Evolutionary conservation across 805 yeast species (phyloP), one percentile per base, ranked within the genome.

Genomic region (Barnettozyma wickerhamii): DNA sequence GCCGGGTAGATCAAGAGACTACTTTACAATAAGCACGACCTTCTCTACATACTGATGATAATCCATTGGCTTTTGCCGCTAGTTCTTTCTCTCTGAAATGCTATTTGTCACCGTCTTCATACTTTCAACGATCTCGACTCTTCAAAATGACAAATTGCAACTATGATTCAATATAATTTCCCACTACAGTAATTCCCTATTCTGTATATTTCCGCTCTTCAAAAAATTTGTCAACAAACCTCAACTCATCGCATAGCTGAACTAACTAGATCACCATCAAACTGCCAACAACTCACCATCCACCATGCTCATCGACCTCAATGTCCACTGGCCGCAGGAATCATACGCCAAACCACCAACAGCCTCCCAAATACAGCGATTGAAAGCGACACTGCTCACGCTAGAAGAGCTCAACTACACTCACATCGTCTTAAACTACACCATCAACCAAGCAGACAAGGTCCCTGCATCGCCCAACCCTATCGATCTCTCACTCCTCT

Each of bases 381-480:
- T 84, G 33, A 72, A 72, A 47, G 66, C 71, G 32, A 71, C 76
- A 4, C 58, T 85, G 7, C 57, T 71, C 6, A 77, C 81, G 15
- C 61, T 79, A 17, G 74, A 77, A 47, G 62, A 71, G 19, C 57
- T 84, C 6, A 93, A 91, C 10, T 88, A 88, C 56, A 75, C 84
- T 1, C 84, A 81, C 49, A 69, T 86, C 4, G 97, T 91, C 3
- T 62, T 90, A 37, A 89, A 87, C 59, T 80, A 80, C 52, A 71
- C 70, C 3, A 65, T 79, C 3, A 66, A 60, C 38, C 80, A 78
- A 48, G 58, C 64, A 14, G 66, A 68, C 19, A 79, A 75, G 52
- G 62, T 83, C 17, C 84, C 60, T 12, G 15, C 27, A 12, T 51
- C 58, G 10, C 14, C 42, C 33, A 71, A 61, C 56, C 82, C 72